These are phyloP conservation scores for Coelastrella sp. DNA, from an alignment of 139 green algal species.

Conservation along the genomic window DNA sequence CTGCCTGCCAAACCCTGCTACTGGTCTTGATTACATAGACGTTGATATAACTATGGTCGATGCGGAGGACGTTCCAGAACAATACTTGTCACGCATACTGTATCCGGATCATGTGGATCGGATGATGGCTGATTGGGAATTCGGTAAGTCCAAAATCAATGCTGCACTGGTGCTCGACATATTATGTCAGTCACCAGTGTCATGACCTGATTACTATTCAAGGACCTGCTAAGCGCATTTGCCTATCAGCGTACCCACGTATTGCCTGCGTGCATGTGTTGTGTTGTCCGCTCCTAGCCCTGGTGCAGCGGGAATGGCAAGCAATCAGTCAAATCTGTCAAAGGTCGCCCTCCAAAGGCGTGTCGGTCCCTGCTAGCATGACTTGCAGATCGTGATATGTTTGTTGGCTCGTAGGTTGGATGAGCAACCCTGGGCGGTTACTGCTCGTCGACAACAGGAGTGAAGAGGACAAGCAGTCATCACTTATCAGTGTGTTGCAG, in stretches of 20 bases:
- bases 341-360: background rate
- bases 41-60: background rate
- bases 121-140: background rate
- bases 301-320: too few relatives aligned
- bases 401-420: background rate
- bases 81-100: background rate
- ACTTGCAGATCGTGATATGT: too few relatives aligned
- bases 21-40: background rate
- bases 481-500: background rate
- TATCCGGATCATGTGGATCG: background rate
- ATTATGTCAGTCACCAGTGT: background rate
- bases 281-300: too few relatives aligned
- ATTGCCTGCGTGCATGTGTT: too few relatives aligned
- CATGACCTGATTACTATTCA: too few relatives aligned
- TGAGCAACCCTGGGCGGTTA: background rate
- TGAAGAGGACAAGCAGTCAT: background rate
- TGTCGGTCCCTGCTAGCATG: background rate
- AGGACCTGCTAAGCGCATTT: too few relatives aligned
- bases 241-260: too few relatives aligned
- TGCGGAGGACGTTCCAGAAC: background rate
- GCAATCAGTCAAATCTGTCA: too few relatives aligned
- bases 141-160: background rate
- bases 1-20: background rate
- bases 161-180: background rate
- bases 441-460: background rate